Conservation (phyloP, 2,329 filamentous ascomycete species). For the Diplodia scrobiculata region DNA sequence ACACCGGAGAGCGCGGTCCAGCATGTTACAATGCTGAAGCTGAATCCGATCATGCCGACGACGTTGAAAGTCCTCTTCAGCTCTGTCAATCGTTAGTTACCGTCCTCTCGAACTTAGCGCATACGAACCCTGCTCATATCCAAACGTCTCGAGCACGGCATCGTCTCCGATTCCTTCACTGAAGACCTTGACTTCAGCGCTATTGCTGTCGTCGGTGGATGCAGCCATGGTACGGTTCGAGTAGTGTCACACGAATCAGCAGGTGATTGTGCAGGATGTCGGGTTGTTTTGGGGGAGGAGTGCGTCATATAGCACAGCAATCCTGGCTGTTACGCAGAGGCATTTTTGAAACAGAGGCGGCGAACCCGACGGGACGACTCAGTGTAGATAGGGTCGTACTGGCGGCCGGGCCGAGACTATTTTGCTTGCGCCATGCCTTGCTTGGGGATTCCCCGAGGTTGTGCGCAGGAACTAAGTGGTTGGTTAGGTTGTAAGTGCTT, state of each 20-base stretch:
- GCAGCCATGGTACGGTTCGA: not conserved
- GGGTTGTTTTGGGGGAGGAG: not conserved
- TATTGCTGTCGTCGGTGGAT: not conserved
- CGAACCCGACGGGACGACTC: slow-evolving; percentile 2
- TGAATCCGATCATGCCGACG: slow-evolving; percentile 62
- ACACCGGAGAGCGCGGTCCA: slow-evolving; percentile 61
- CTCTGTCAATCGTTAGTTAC: slow-evolving; percentile 43
- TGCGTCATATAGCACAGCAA: not conserved
- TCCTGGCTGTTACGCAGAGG: not conserved
- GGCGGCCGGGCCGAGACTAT: not conserved
- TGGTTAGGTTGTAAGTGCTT: slow-evolving; percentile 8
- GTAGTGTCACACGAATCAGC: not conserved
- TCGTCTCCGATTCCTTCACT: slow-evolving; percentile 38
- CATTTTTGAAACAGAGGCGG: not conserved
- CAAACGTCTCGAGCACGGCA: slow-evolving; percentile 46
- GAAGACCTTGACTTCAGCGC: slow-evolving; percentile 9
- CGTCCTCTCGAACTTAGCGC: not conserved
- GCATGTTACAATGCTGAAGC: slow-evolving; percentile 60
- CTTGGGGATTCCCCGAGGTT: not conserved
- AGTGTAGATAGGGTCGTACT: not conserved
- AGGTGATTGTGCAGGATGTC: too few relatives aligned
- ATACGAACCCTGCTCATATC: slow-evolving; percentile 45
- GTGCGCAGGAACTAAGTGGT: not conserved
- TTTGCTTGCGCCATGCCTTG: not conserved
- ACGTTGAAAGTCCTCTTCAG: slow-evolving; percentile 60